These are phyloP conservation scores for Plasmodium reichenowi DNA, from an alignment of 169 alveolate species.

Conservation along the genomic window DNA sequence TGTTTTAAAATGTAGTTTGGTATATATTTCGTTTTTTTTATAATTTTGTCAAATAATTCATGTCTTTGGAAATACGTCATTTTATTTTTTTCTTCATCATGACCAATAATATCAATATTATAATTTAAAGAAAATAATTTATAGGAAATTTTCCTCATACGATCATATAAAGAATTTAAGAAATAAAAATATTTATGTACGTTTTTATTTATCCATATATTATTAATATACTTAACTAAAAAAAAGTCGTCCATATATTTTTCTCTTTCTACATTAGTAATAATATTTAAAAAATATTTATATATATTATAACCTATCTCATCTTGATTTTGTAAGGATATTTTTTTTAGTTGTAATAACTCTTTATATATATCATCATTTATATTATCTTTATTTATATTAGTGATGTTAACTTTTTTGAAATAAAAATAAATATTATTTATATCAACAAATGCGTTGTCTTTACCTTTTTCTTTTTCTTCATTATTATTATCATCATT, in stretches of 20 bases:
- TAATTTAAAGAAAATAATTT: constrained; percentile 56
- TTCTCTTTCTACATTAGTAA: constrained; percentile 67
- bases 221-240: constrained; percentile 68
- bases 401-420: constrained; percentile 72
- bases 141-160: constrained; percentile 71
- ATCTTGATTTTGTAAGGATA: constrained; percentile 53
- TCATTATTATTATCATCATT: background rate
- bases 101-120: constrained; percentile 68
- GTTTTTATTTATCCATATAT: constrained; percentile 65
- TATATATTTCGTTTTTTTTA: constrained; percentile 58
- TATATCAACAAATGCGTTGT: constrained; percentile 37
- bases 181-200: constrained; percentile 76
- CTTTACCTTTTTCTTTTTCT: background rate
- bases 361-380: constrained; percentile 71
- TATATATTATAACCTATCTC: constrained; percentile 61
- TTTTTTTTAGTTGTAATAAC: constrained; percentile 40
- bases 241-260: constrained; percentile 66
- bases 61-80: constrained; percentile 71
- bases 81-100: constrained; percentile 61
- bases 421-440: constrained; percentile 70
- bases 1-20: constrained; percentile 69
- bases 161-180: constrained; percentile 69
- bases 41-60: constrained; percentile 58
- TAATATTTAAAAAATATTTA: constrained; percentile 64
- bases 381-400: constrained; percentile 71